These are phyloP conservation scores for Phytophthora pisi DNA, from an alignment of 352 stramenopile species.

Conservation along the genomic window DNA sequence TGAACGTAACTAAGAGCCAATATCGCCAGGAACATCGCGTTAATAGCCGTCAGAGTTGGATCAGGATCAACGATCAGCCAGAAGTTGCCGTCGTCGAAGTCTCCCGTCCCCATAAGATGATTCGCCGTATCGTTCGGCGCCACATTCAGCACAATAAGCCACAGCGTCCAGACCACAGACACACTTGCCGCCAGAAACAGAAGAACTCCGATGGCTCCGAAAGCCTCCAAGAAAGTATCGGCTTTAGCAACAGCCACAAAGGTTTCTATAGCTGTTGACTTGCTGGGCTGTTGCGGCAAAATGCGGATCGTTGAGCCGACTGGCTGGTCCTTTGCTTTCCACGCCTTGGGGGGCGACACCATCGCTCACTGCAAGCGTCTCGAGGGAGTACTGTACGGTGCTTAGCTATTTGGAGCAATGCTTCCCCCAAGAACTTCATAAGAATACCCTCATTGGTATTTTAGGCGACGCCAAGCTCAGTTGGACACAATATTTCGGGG, in stretches of 20 bases:
- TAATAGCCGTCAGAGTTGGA: conserved; percentile 12
- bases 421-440: too few relatives aligned
- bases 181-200: conserved; percentile 15
- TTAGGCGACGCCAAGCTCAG: neutral
- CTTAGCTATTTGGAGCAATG: neutral
- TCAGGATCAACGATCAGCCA: conserved; percentile 42
- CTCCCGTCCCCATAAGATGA: conserved; percentile 50
- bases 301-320: neutral
- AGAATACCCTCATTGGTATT: neutral
- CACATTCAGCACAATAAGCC: conserved; percentile 39
- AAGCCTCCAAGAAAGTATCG: conserved; percentile 21
- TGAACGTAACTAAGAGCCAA: conserved; percentile 27
- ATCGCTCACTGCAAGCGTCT: neutral
- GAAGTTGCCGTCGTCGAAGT: conserved; percentile 56
- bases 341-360: neutral
- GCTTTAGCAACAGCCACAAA: neutral
- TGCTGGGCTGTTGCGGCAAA: neutral
- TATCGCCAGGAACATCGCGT: conserved; percentile 10
- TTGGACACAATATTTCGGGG: neutral
- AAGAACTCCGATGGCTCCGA: conserved; percentile 25
- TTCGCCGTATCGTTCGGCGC: conserved; percentile 44
- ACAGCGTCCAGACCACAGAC: conserved; percentile 38
- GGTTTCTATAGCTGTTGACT: neutral
- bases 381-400: neutral
- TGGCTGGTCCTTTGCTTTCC: neutral